Evolutionary conservation across 2,329 filamentous ascomycete species (phyloP), one percentile per base, ranked within the genome.

Genomic region (Arachnomyces sp.): DNA sequence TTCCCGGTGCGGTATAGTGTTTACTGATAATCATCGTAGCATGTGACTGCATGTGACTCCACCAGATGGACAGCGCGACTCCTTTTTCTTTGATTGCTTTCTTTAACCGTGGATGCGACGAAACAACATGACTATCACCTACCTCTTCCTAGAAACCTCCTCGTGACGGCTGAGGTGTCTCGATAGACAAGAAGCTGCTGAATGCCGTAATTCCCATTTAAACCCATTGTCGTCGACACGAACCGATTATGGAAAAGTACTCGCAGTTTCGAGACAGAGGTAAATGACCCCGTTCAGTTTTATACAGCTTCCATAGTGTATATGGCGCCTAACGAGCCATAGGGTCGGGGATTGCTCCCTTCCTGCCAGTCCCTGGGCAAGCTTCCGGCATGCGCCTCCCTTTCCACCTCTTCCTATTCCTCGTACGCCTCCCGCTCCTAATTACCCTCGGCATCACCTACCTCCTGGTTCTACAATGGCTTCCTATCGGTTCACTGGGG

Each of bases 281-380:
- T 85, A 70, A 49, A 58, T 45, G 7, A 36, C 38, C 17, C 25
- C 33, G 7, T 14, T 31, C 14, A 25, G 43, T 43, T 31, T n/a
- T n/a, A n/a, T n/a, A n/a, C n/a, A n/a, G n/a, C 40, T 38, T 37
- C 28, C 33, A 18, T 35, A 43, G 12, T 28, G 34, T 45, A 28
- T 38, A 20, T 28, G 38, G 39, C n/a, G n/a, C n/a, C 46, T 55
- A 44, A 54, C 42, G 33, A 25, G 2, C 40, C 35, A 43, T 52
- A 96, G 90, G 89, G 50, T 94, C 92, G 50, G 90, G 92, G 55
- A 93, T 98, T 60, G 86, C 92, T 49, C 92, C 92, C 43, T 98
- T 98, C 69, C 81, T 96, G 46, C 89, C 92, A 12, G 76, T 89
- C 40, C 74, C 79, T 13, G 76, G 82, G 5, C 76, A 79, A 35